Evolutionary conservation across 495 filamentous ascomycete genomes (phyloP), one percentile per base, ranked within the genome.

Genomic region (Saxophila tyrrhenica): DNA sequence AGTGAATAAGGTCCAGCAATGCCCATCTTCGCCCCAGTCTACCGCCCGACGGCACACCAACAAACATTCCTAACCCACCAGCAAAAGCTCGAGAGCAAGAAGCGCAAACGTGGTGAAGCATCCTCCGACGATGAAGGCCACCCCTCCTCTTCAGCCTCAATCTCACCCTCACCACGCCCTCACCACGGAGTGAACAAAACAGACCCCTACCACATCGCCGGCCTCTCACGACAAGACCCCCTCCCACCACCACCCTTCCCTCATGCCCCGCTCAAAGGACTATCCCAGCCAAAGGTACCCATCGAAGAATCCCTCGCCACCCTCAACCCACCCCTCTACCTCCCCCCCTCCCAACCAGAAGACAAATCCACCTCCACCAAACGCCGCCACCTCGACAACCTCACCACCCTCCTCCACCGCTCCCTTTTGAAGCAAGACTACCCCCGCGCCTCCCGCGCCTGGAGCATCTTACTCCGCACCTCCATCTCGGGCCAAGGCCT

Each of bases 321-420:
- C n/a, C 39, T 56, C 45, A 54, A 65, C 8, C 66, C 67, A 29
- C 64, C 65, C 2, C 32, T 68, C 1, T 54, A 52, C 21, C 17
- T 52, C 8, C 15, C 44, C 39, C 23, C 23, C 1, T 21, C n/a
- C 16, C 23, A 22, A 23, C 10, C 17, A 38, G 23, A 50, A 11
- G 52, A 56, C 21, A 39, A 38, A 25, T 43, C 44, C 1, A 47
- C 20, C 1, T 58, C 59, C 1, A 50, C 73, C 24, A 73, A 77
- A 41, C 62, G 77, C 21, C 80, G 74, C n/a, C 84, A 87, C 65
- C 61, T 85, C 1, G 65, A 65, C 13, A 75, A 75, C 3, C 65
- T 87, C 49, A 82, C 77, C 1, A 71, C 79, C 16, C 68, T 86
- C 13, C 60, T 87, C 52, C 82, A 87, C 51, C 72, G 73, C 17